phyloP scores from a whole-genome alignment of 2,329 filamentous ascomycete species.

The Talaromyces sp. region DNA sequence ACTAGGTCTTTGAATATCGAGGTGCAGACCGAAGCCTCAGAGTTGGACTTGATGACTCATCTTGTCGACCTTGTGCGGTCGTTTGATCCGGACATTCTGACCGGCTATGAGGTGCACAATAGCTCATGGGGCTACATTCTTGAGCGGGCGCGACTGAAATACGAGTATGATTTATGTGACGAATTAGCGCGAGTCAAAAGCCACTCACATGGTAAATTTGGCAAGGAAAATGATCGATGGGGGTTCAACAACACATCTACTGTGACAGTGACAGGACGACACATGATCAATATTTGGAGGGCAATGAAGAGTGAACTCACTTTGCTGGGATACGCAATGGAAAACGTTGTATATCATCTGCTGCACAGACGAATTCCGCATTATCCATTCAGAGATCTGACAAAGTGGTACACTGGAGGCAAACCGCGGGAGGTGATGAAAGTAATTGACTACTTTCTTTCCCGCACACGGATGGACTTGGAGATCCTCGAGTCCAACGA shows the following conservation, averaged over 20 bases:
- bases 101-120: slow-evolving; percentile 91
- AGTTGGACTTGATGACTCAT: slow-evolving; percentile 78
- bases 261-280: slow-evolving; percentile 84
- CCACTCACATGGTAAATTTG: slow-evolving; percentile 75
- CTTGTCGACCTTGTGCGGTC: slow-evolving; percentile 79
- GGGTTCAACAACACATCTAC: slow-evolving; percentile 91
- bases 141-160: slow-evolving; percentile 78
- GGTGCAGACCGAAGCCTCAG: slow-evolving; percentile 68
- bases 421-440: slow-evolving; percentile 66
- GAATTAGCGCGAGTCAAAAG: slow-evolving; percentile 86
- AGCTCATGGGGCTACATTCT: slow-evolving; percentile 94
- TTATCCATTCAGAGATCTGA: slow-evolving; percentile 73
- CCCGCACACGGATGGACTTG: slow-evolving; percentile 73
- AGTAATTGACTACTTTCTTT: slow-evolving; percentile 70
- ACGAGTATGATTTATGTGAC: slow-evolving; percentile 84
- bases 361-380: slow-evolving; percentile 84
- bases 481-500: slow-evolving; percentile 89
- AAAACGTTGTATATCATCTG: slow-evolving; percentile 89
- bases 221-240: slow-evolving; percentile 84
- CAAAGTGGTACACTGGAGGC: slow-evolving; percentile 70
- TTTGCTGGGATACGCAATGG: slow-evolving; percentile 89
- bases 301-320: slow-evolving; percentile 93
- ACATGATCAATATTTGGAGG: slow-evolving; percentile 96
- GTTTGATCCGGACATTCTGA: slow-evolving; percentile 86
- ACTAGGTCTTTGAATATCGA: slow-evolving; percentile 57